Evolutionary conservation across 108 stramenopile genomes (phyloP), one percentile per base, ranked within the genome.

Genomic region (Epithemia pelagica): DNA sequence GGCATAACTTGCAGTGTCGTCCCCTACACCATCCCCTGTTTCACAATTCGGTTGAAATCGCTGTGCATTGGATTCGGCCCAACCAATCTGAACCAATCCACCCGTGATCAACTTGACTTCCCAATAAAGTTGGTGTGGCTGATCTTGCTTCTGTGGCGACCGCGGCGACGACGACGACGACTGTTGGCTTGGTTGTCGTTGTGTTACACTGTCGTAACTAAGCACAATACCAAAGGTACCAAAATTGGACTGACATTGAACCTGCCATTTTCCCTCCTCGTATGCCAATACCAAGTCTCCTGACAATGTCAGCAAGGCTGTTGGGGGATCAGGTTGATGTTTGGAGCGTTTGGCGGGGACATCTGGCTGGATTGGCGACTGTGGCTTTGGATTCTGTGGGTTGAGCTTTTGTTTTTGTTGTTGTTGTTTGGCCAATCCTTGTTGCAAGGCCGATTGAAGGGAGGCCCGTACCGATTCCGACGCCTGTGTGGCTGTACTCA

Each of bases 191-290:
- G n/a, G n/a, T n/a, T n/a, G n/a, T n/a, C n/a, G n/a, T n/a, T n/a
- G n/a, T n/a, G n/a, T n/a, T n/a, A 28, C 28, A 2, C 31, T 26
- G 5, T 28, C 19, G 1, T 18, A 52, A 19, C 84, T 77, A 37
- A 88, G 59, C 0, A 89, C 68, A 24, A 88, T 62, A 1, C 77
- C 91, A 53, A 82, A 81, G 10, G 91, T 92, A 18, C 74, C 78
- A 81, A 92, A 92, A 54, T 92, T 88, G 2, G 91, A 92, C 74
- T 84, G 74, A n/a, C 84, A 81, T 71, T 89, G 88, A 20, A 92
- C 64, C 10, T 85, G 71, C 59, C 81, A 30, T 29, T 21, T 59
- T 15, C 59, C 19, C 1, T 66, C 63, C 18, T 70, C 75, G 37
- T 53, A 56, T 80, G 78, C 77, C 57, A 81, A 25, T 32, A 77